phyloP scores from a whole-genome alignment of 352 stramenopile species.

The Pythium insidiosum region DNA sequence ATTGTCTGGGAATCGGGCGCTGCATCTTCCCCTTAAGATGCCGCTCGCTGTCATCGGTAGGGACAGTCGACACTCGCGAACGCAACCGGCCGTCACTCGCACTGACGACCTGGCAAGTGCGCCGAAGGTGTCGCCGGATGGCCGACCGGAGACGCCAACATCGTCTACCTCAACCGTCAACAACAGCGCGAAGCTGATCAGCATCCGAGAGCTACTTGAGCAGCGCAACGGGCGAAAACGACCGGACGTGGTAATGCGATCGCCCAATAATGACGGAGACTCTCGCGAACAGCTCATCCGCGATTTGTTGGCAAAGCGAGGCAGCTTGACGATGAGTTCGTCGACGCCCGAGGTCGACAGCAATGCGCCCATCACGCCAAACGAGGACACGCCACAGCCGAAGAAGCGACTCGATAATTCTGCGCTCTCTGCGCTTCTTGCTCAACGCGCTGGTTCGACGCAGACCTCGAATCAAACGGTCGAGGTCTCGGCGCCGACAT shows the following conservation, averaged over 20 bases:
- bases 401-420: conserved; percentile 7
- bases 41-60: neutral
- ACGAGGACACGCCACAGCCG: neutral
- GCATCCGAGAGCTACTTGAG: conserved; percentile 40
- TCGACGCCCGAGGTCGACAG: neutral
- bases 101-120: neutral
- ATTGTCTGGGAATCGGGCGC: neutral
- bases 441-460: conserved; percentile 4
- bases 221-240: conserved; percentile 17
- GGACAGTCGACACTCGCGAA: too few species aligned
- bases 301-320: neutral
- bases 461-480: too few species aligned
- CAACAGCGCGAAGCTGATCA: conserved; percentile 47
- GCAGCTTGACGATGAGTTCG: neutral
- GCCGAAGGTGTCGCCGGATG: conserved; percentile 6
- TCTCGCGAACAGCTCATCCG: neutral
- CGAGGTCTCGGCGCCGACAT: too few species aligned
- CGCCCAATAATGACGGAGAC: neutral
- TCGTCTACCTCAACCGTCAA: conserved; percentile 31
- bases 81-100: neutral
- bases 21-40: neutral
- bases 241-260: conserved; percentile 14
- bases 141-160: conserved; percentile 39
- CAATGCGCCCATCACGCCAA: conserved; percentile 2
- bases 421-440: conserved; percentile 8